Conservation (phyloP, 2,329 filamentous ascomycete species). For the Raffaelea arxii region DNA sequence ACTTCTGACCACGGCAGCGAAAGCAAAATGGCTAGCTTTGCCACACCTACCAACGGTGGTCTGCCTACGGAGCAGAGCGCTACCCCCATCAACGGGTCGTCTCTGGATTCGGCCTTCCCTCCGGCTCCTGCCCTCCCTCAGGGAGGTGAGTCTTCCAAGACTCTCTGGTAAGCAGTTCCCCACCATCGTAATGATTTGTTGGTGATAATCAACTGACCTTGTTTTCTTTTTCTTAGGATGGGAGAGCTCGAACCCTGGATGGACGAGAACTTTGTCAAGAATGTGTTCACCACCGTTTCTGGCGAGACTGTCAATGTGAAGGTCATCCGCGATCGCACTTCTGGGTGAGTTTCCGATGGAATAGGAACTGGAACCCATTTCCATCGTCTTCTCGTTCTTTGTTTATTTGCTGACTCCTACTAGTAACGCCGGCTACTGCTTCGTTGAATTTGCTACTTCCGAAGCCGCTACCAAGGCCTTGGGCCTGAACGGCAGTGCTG, state of each 20-base stretch:
- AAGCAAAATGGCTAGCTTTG: conserved; percentile 13
- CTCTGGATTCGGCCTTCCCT: conserved; percentile 16
- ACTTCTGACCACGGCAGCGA: background rate
- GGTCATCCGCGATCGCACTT: conserved; percentile 99
- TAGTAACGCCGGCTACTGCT: conserved; percentile 97
- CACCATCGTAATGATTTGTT: background rate
- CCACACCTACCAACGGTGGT: conserved; percentile 12
- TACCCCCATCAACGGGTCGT: conserved; percentile 19
- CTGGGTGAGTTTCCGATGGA: conserved; percentile 53
- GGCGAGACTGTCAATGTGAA: conserved; percentile 96
- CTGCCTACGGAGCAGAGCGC: conserved; percentile 13
- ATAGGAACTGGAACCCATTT: too few species aligned
- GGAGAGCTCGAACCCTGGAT: conserved; percentile 98
- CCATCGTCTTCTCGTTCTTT: background rate
- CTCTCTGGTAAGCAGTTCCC: conserved; percentile 38
- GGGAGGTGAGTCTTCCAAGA: conserved; percentile 41
- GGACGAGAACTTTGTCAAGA: conserved; percentile 97
- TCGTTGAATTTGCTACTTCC: conserved; percentile 80
- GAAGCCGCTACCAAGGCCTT: conserved; percentile 87
- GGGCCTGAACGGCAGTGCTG: conserved; percentile 75
- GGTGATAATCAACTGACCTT: too few species aligned
- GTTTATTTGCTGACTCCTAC: background rate
- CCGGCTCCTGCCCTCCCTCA: conserved; percentile 13
- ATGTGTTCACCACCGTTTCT: conserved; percentile 78
- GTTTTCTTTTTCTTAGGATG: conserved; percentile 73